Evolutionary conservation across 2,329 filamentous ascomycete species (phyloP).

Genomic region (Talaromyces marneffei): DNA sequence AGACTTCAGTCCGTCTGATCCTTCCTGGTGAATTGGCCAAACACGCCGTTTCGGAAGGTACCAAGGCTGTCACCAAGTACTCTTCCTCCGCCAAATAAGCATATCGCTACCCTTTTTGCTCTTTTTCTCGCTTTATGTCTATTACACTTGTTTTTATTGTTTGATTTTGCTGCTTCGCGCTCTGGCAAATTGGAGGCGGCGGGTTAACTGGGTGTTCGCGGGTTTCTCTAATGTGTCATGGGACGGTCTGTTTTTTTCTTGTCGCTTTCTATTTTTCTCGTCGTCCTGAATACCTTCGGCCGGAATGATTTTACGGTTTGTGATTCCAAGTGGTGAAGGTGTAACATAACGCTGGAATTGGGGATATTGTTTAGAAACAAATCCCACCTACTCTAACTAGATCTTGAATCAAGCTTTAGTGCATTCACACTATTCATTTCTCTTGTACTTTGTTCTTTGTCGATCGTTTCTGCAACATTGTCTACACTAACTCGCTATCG

Average conservation of each 20-base stretch:
- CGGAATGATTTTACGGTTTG: conserved; percentile 39
- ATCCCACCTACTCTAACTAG: conserved; percentile 25
- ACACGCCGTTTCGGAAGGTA: conserved; percentile 98
- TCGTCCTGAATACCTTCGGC: conserved; percentile 18
- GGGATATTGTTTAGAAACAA: conserved; percentile 27
- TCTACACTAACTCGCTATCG: conserved; percentile 2
- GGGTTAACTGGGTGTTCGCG: conserved; percentile 41
- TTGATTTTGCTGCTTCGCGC: conserved; percentile 36
- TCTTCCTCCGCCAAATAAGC: conserved; percentile 97
- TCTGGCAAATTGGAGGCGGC: conserved; percentile 38
- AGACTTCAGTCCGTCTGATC: conserved; percentile 97
- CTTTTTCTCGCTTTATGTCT: conserved; percentile 48
- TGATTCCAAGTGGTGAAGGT: conserved; percentile 38
- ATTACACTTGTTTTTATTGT: conserved; percentile 23
- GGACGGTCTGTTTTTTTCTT: conserved; percentile 41
- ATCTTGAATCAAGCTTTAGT: conserved; percentile 33
- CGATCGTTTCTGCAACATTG: neutral
- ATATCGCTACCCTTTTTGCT: conserved; percentile 45
- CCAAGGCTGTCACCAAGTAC: conserved; percentile 99
- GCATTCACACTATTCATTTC: conserved; percentile 17
- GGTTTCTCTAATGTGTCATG: conserved; percentile 45
- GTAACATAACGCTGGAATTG: conserved; percentile 42
- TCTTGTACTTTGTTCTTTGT: neutral
- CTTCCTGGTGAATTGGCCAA: conserved; percentile 98
- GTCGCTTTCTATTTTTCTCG: conserved; percentile 19